phyloP scores from a whole-genome alignment of 2,329 filamentous ascomycete genomes.

The Monosporascus sp. region DNA sequence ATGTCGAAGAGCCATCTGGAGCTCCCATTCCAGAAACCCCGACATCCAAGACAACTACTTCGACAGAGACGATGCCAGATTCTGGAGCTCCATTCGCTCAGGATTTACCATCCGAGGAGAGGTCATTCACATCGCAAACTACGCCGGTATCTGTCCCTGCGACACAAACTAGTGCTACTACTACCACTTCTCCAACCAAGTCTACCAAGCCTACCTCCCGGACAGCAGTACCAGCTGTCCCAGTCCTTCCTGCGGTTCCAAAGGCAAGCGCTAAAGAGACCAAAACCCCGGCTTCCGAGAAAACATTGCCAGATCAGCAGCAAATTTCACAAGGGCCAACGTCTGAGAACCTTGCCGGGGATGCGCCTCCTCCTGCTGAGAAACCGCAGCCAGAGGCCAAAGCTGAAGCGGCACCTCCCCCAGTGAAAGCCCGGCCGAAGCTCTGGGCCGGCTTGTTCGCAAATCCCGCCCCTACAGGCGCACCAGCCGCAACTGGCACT shows the following conservation, averaged over 20 bases:
- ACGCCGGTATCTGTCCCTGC: slow-evolving; percentile 28
- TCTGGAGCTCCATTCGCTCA: slow-evolving; percentile 27
- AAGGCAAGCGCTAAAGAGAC: slow-evolving; percentile 30
- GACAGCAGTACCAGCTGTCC: slow-evolving; percentile 34
- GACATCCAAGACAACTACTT: slow-evolving; percentile 8
- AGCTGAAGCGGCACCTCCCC: slow-evolving; percentile 19
- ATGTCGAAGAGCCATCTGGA: slow-evolving; percentile 14
- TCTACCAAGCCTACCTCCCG: slow-evolving; percentile 26
- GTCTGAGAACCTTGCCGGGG: slow-evolving; percentile 8
- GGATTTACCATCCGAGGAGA: slow-evolving; percentile 25
- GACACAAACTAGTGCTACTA: slow-evolving; percentile 15
- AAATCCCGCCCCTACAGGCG: slow-evolving; percentile 14
- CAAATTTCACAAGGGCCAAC: slow-evolving; percentile 3
- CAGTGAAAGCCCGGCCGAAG: slow-evolving; percentile 30
- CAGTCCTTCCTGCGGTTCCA: slow-evolving; percentile 42
- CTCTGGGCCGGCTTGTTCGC: slow-evolving; percentile 34
- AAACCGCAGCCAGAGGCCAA: slow-evolving; percentile 17
- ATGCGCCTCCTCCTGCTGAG: slow-evolving; percentile 7
- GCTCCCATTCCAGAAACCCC: slow-evolving; percentile 13
- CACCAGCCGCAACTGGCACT: slow-evolving; percentile 14
- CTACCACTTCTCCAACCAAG: slow-evolving; percentile 21
- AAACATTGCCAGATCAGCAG: slow-evolving; percentile 15
- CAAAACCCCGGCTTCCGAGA: slow-evolving; percentile 17
- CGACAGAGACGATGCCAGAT: slow-evolving; percentile 4
- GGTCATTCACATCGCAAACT: slow-evolving; percentile 28